phyloP scores from a whole-genome alignment of 805 yeast genomes.

The Yarrowia divulgata region DNA sequence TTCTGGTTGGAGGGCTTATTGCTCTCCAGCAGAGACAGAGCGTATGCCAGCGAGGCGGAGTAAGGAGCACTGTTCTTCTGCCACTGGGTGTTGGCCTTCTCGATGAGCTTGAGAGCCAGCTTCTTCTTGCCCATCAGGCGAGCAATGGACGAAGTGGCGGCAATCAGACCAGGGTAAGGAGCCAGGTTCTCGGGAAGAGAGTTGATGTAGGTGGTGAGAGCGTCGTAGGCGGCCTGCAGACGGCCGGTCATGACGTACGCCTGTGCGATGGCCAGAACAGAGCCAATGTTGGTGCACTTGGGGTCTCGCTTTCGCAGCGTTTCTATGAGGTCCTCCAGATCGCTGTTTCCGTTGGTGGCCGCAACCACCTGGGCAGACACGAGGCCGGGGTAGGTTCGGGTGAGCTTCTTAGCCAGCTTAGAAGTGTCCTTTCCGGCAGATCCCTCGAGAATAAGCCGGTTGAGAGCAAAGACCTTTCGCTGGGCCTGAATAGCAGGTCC shows the following conservation, averaged over 20 bases:
- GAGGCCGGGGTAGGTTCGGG: conserved; percentile 42
- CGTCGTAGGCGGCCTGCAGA: conserved; percentile 45
- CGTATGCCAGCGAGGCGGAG: conserved; percentile 46
- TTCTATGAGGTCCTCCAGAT: conserved; percentile 27
- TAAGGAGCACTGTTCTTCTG: conserved; percentile 21
- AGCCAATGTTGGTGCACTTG: conserved; percentile 43
- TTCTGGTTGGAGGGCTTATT: conserved; percentile 42
- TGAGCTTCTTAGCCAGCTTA: conserved; percentile 43
- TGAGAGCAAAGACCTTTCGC: conserved; percentile 51
- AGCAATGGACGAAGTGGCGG: conserved; percentile 59
- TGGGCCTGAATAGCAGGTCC: conserved; percentile 39
- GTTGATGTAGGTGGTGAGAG: conserved; percentile 46
- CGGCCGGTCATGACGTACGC: conserved; percentile 44
- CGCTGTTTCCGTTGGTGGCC: conserved; percentile 35
- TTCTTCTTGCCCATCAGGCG: conserved; percentile 55
- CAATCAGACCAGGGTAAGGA: conserved; percentile 58
- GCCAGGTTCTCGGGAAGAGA: conserved; percentile 39
- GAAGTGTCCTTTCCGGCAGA: conserved; percentile 49
- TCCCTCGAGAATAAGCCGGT: conserved; percentile 54
- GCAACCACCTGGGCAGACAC: conserved; percentile 39
- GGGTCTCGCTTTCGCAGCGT: conserved; percentile 44
- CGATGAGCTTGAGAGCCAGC: conserved; percentile 50
- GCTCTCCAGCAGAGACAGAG: conserved; percentile 53
- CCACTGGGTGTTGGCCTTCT: conserved; percentile 48
- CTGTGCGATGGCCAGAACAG: conserved; percentile 48